Base-by-base conservation (phyloP, 208 protist genomes). In the Leptomonas pyrrhocoris region DNA sequence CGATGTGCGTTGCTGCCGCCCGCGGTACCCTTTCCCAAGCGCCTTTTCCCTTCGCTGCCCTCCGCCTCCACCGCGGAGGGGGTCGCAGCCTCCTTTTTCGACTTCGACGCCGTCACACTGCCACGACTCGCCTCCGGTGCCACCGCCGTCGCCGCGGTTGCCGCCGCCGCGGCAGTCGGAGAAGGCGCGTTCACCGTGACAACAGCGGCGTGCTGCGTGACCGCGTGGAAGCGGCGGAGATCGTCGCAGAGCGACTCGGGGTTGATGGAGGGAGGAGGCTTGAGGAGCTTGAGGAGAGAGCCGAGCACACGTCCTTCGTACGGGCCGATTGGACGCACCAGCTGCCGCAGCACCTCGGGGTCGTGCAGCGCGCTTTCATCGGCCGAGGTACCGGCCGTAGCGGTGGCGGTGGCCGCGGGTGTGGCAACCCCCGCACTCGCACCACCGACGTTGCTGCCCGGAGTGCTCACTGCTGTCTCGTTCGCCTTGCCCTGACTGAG, bases 281-380 rank as follows among this genome's bases (percentile, higher is more conserved):
- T 45, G 54, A 77, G 40, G 18, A 77, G 25, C 48, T 54, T 54
- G 34, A 77, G 50, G 11, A 77, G 28, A 11, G 64, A 51, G n/a
- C 42, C 59, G 34, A 77, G 50, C 27, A 77, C 72, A 4, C 56
- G 58, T 18, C 42, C 34, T 4, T 67, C 55, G 68, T 79, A 74
- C 0, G 68, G 45, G 48, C 66, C 68, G 38, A 79, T 34, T 7
- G 68, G 80, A 6, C 75, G 77, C 36, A 72, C 71, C 19, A 84
- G 75, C 30, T 86, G 46, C 21, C 48, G 49, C 38, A 81, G 58
- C 53, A 63, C 57, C 49, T 68, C 64, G 16, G 88, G 63, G 27
- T 82, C 74, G 60, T 74, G 74, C 27, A 79, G 45, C 46, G 63
- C 54, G 30, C 43, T 9, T 25, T 67, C 61, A 45, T 65, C 59